phyloP scores from a whole-genome alignment of 306 rosid genomes.

The Dryas drummondii region DNA sequence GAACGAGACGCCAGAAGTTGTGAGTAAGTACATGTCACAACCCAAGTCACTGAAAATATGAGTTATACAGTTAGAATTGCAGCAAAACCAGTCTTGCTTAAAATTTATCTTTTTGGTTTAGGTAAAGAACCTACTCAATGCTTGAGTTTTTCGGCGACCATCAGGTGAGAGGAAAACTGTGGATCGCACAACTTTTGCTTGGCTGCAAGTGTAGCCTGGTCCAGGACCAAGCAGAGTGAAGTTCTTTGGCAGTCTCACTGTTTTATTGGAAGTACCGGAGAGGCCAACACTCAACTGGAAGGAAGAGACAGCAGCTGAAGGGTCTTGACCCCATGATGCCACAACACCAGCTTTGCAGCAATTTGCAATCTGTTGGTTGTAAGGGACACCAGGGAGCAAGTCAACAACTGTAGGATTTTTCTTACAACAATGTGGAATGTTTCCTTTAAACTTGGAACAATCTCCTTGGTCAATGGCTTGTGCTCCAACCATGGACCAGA shows the following conservation, averaged over 20 bases:
- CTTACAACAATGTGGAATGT: constrained; percentile 70
- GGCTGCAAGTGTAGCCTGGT: constrained; percentile 79
- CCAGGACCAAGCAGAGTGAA: constrained; percentile 74
- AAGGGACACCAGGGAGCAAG: constrained; percentile 73
- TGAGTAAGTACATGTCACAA: not conserved
- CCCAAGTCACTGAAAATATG: not conserved
- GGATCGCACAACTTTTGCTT: constrained; percentile 58
- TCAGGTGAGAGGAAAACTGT: constrained; percentile 55
- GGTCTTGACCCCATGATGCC: constrained; percentile 77
- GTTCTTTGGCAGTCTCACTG: constrained; percentile 67
- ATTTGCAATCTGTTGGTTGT: constrained; percentile 61
- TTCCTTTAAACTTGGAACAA: constrained; percentile 66
- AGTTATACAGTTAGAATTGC: too few relatives aligned
- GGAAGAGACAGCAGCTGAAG: constrained; percentile 57
- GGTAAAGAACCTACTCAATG: constrained; percentile 44
- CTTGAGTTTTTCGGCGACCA: constrained; percentile 58
- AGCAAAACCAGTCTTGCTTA: too few relatives aligned
- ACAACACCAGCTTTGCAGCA: constrained; percentile 83
- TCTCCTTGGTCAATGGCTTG: constrained; percentile 84
- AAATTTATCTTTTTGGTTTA: too few relatives aligned
- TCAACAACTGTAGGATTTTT: constrained; percentile 66
- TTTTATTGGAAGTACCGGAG: constrained; percentile 73
- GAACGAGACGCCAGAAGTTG: not conserved
- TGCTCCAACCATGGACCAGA: constrained; percentile 65
- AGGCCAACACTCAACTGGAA: constrained; percentile 79